Conservation (phyloP, 371 early-diverging fungal species). For the Saksenaea oblongispora region DNA sequence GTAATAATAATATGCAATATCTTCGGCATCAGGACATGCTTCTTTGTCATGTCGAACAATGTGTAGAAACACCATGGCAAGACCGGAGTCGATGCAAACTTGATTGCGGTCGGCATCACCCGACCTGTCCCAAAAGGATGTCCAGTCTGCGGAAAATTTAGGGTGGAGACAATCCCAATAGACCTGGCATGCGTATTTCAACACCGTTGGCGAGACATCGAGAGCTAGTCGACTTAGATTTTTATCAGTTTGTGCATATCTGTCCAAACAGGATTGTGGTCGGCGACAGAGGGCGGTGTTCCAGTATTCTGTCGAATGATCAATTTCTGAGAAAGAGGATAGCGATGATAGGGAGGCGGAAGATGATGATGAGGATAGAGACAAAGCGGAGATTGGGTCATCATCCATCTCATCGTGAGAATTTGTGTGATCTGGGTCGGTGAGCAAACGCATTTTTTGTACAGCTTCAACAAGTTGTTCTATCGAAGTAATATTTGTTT, state of each 20-base stretch:
- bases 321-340: neutral
- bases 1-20: conserved; percentile 32
- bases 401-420: neutral
- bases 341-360: conserved; percentile 4
- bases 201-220: conserved; percentile 24
- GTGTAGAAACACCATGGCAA: conserved; percentile 37
- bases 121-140: conserved; percentile 33
- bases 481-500: conserved; percentile 40
- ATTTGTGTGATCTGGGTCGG: conserved; percentile 2
- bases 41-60: conserved; percentile 34
- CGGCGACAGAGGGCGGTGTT: conserved; percentile 11
- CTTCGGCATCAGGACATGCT: conserved; percentile 26
- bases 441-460: conserved; percentile 27
- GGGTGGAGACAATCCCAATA: conserved; percentile 42
- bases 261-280: conserved; percentile 22
- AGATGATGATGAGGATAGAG: conserved; percentile 6
- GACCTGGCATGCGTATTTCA: conserved; percentile 32
- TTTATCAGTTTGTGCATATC: conserved; percentile 23
- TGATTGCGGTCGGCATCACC: conserved; percentile 31
- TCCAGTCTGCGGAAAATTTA: conserved; percentile 30
- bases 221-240: conserved; percentile 24
- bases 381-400: neutral
- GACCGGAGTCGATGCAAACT: conserved; percentile 31
- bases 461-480: conserved; percentile 41
- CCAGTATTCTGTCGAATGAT: conserved; percentile 25